Evolutionary conservation across 2,329 filamentous ascomycete species (phyloP).

Genomic region (Penicillium sp.): DNA sequence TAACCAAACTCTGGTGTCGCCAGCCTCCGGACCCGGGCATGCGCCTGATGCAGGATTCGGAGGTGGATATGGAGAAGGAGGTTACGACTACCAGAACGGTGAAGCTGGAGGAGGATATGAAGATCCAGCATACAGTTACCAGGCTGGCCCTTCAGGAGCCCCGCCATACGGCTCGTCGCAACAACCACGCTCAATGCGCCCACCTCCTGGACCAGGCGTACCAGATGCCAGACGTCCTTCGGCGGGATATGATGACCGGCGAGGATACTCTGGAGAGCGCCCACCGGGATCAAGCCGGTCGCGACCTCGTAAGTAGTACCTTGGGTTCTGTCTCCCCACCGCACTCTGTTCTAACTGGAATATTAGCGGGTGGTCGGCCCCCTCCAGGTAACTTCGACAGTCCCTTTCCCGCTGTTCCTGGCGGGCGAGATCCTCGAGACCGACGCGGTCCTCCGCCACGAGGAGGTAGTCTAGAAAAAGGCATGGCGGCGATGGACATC

Average conservation of each 20-base stretch:
- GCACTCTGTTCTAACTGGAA: slow-evolving; percentile 17
- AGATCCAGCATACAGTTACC: slow-evolving; percentile 36
- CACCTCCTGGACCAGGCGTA: slow-evolving; percentile 33
- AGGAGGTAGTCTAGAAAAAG: slow-evolving; percentile 41
- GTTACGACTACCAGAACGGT: slow-evolving; percentile 29
- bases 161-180: slow-evolving; percentile 37
- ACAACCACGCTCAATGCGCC: slow-evolving; percentile 42
- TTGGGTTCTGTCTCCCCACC: background rate
- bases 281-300: slow-evolving; percentile 41
- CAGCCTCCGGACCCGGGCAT: slow-evolving; percentile 33
- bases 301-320: slow-evolving; percentile 42
- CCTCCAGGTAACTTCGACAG: slow-evolving; percentile 56
- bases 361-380: slow-evolving; percentile 29
- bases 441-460: slow-evolving; percentile 43
- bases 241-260: slow-evolving; percentile 34
- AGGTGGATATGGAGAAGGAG: slow-evolving; percentile 35
- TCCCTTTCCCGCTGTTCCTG: slow-evolving; percentile 55
- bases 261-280: slow-evolving; percentile 36
- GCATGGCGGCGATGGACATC: slow-evolving; percentile 49
- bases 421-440: slow-evolving; percentile 35
- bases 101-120: slow-evolving; percentile 30
- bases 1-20: slow-evolving; percentile 21
- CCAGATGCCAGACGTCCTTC: slow-evolving; percentile 38
- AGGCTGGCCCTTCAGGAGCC: slow-evolving; percentile 34
- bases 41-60: slow-evolving; percentile 39